phyloP scores from a whole-genome alignment of 768 basidiomycete species.

The Russula lepida region DNA sequence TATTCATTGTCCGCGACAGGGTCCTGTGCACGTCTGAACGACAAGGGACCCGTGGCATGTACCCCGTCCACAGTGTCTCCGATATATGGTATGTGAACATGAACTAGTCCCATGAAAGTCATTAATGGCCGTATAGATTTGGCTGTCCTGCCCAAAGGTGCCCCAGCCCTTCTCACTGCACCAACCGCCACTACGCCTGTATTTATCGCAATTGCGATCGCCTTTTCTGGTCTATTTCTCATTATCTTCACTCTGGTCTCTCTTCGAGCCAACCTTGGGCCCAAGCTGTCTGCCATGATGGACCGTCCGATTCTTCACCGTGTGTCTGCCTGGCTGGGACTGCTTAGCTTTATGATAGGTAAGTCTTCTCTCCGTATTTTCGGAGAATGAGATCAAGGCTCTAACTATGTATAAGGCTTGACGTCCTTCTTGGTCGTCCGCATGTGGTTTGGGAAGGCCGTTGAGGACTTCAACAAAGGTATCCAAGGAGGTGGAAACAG shows the following conservation, averaged over 20 bases:
- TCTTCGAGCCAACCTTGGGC: slow-evolving; percentile 55
- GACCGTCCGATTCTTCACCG: slow-evolving; percentile 53
- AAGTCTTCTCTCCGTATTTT: slow-evolving; percentile 15
- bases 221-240: slow-evolving; percentile 53
- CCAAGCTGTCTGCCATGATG: slow-evolving; percentile 39
- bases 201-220: slow-evolving; percentile 55
- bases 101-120: not conserved
- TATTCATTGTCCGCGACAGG: slow-evolving; percentile 34
- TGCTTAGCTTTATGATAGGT: slow-evolving; percentile 72
- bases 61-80: slow-evolving; percentile 48
- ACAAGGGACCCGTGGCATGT: slow-evolving; percentile 46
- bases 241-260: slow-evolving; percentile 56
- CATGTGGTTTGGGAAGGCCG: slow-evolving; percentile 77
- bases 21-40: slow-evolving; percentile 51
- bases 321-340: slow-evolving; percentile 62
- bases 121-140: slow-evolving; percentile 39
- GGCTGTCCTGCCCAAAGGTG: slow-evolving; percentile 49
- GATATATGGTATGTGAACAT: slow-evolving; percentile 44
- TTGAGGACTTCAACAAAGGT: slow-evolving; percentile 64
- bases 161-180: slow-evolving; percentile 49
- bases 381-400: no score
- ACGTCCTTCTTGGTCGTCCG: slow-evolving; percentile 62
- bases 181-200: slow-evolving; percentile 53
- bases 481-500: slow-evolving; percentile 44
- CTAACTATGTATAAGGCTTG: slow-evolving; percentile 37